Evolutionary conservation across 139 green algal species (phyloP), one percentile per base, ranked within the genome.

Genomic region (Parachlorella kessleri): DNA sequence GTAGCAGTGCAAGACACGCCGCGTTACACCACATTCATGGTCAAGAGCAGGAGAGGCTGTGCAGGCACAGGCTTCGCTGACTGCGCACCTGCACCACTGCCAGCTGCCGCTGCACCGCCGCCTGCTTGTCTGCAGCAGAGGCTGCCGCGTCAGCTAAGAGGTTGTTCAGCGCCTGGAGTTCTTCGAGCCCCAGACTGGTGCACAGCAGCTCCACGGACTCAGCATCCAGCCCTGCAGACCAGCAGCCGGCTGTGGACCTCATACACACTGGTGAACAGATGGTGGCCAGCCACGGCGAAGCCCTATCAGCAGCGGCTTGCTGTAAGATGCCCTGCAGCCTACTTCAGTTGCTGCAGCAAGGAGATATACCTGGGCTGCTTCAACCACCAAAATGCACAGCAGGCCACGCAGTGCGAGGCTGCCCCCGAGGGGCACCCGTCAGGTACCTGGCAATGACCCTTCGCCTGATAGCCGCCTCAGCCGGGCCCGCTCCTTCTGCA

Each of bases 401-500:
- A 65, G 41, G 65, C 48, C 14, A 59, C 14, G 14, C 48, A 59
- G 48, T 14, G 14, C 14, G n/a, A 72, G 66, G n/a, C 7, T 41
- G 7, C 8, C 30, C 32, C 38, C 35, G 66, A 7, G n/a, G 8
- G 38, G 30, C 30, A n/a, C n/a, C n/a, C n/a, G n/a, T n/a, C n/a
- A n/a, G n/a, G n/a, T n/a, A n/a, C 35, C 66, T 24, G n/a, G 30
- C 32, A 72, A 30, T 18, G 26, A 28, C 37, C 36, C 28, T 7
- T 59, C 35, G 14, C 53, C 66, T 42, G 41, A 80, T 32, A 89
- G 70, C 28, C 72, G 70, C 21, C 94, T 76, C 75, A 98, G 84
- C 41, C 85, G 79, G 67, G 90, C 81, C 21, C 95, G 87, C 86
- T 97, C 88, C 84, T 94, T 93, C 87, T 98, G 93, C 65, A 94